Conservation (phyloP, 2,329 filamentous ascomycete genomes). For the Paecilomyces dactylethromorphus region DNA sequence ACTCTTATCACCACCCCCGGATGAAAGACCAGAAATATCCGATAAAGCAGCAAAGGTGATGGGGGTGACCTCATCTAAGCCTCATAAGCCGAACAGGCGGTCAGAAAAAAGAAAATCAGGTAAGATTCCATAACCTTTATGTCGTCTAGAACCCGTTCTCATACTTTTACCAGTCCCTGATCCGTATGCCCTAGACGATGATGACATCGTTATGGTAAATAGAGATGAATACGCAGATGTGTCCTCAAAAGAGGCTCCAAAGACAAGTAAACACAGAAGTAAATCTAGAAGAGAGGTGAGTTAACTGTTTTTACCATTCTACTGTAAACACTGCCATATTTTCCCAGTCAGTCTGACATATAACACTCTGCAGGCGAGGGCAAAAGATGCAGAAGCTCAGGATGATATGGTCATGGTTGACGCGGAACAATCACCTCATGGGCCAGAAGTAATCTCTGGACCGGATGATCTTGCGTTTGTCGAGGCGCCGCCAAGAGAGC, state of each 20-base stretch:
- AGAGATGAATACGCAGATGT: constrained; percentile 33
- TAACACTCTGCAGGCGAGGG: constrained; percentile 15
- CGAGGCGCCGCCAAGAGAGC: constrained; percentile 42
- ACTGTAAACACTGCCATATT: neutral
- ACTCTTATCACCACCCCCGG: constrained; percentile 66
- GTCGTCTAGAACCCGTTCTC: constrained; percentile 2
- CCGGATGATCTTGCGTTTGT: constrained; percentile 48
- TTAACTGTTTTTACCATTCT: neutral
- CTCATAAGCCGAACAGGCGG: constrained; percentile 38
- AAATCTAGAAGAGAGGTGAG: constrained; percentile 34
- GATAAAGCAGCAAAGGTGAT: constrained; percentile 75
- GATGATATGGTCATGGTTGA: constrained; percentile 53
- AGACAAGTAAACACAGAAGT: constrained; percentile 23
- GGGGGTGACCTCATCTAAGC: constrained; percentile 49
- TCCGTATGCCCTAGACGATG: constrained; percentile 59
- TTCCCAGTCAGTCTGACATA: constrained; percentile 7
- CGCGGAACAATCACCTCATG: constrained; percentile 39
- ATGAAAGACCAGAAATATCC: constrained; percentile 58
- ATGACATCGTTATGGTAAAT: constrained; percentile 56
- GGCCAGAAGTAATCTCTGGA: constrained; percentile 38
- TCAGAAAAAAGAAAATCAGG: constrained; percentile 46
- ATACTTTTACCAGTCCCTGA: constrained; percentile 31
- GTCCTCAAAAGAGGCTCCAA: constrained; percentile 25
- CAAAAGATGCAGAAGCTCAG: constrained; percentile 24
- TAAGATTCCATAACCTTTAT: constrained; percentile 11